phyloP scores from a whole-genome alignment of 2,329 filamentous ascomycete species.

The Sporothrix sp. region DNA sequence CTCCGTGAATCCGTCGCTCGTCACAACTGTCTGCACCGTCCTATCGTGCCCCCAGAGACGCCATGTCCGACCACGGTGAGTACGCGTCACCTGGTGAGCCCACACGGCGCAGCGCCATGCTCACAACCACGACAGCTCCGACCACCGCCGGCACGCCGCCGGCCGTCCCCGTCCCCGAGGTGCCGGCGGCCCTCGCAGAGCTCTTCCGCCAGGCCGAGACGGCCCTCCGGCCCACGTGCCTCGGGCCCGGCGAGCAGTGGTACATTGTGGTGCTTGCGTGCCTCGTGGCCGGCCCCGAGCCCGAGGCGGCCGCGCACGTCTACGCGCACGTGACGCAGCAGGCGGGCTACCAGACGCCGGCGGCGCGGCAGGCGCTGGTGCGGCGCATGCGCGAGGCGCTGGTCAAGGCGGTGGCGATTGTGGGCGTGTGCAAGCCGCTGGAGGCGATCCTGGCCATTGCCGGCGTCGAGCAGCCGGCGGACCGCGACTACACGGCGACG shows the following conservation, averaged over 20 bases:
- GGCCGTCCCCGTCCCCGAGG: background rate
- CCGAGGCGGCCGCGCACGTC: constrained; percentile 40
- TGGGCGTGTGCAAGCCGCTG: constrained; percentile 54
- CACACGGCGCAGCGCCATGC: too few relatives aligned
- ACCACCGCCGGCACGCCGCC: too few relatives aligned
- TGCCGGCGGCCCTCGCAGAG: background rate
- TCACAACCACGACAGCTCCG: too few relatives aligned
- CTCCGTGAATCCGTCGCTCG: too few relatives aligned
- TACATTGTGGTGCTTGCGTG: constrained; percentile 26
- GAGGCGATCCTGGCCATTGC: constrained; percentile 49
- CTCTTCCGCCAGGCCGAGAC: constrained; percentile 15
- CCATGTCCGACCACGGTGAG: too few relatives aligned
- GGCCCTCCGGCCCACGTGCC: constrained; percentile 8
- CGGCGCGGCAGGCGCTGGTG: constrained; percentile 37
- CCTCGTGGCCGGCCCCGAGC: constrained; percentile 41
- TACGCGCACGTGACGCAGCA: constrained; percentile 46
- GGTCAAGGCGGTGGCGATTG: constrained; percentile 46
- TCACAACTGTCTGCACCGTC: too few relatives aligned
- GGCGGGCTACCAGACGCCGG: constrained; percentile 33
- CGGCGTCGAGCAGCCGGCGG: constrained; percentile 40
- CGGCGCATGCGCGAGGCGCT: constrained; percentile 47
- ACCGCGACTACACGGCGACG: constrained; percentile 45
- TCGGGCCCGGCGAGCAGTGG: constrained; percentile 18
- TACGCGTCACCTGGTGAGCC: too few relatives aligned
- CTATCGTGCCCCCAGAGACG: too few relatives aligned